phyloP scores from a whole-genome alignment of 164 flowering plant species.

The Dillenia suffruticosa region DNA sequence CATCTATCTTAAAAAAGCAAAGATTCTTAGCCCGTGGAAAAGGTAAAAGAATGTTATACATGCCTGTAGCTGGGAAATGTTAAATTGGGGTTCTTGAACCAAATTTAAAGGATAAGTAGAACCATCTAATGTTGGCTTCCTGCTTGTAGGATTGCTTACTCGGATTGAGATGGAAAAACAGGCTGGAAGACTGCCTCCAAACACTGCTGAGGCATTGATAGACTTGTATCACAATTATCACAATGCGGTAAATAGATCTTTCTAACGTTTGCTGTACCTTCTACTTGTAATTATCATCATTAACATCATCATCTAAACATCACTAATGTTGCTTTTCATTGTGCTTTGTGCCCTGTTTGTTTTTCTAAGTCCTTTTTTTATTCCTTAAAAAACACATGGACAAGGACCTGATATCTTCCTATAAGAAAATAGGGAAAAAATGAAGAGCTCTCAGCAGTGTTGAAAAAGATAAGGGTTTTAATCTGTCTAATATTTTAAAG shows the following conservation, averaged over 20 bases:
- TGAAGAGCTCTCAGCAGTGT: too few species aligned
- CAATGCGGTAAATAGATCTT: constrained; percentile 62
- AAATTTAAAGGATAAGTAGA: too few species aligned
- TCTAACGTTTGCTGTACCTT: constrained; percentile 9
- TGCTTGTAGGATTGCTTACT: constrained; percentile 61
- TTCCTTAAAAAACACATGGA: background rate
- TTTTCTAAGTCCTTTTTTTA: background rate
- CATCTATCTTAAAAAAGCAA: too few species aligned
- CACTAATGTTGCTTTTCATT: constrained; percentile 1
- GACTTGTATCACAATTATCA: constrained; percentile 72
- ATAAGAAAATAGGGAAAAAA: too few species aligned
- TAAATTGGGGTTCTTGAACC: too few species aligned
- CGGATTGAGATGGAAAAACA: constrained; percentile 62
- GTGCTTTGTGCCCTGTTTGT: background rate
- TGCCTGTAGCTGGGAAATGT: too few species aligned
- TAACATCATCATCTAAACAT: constrained; percentile 2
- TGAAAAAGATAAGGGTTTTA: background rate
- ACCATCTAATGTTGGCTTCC: constrained; percentile 4
- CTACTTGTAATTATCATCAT: background rate
- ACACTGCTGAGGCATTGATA: constrained; percentile 72
- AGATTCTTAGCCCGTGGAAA: too few species aligned
- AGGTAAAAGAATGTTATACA: too few species aligned
- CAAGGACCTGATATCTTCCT: background rate
- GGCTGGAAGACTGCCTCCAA: constrained; percentile 67
- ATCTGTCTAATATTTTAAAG: background rate